phyloP scores from a whole-genome alignment of 2,329 filamentous ascomycete species.

The Paramyrothecium sp. region DNA sequence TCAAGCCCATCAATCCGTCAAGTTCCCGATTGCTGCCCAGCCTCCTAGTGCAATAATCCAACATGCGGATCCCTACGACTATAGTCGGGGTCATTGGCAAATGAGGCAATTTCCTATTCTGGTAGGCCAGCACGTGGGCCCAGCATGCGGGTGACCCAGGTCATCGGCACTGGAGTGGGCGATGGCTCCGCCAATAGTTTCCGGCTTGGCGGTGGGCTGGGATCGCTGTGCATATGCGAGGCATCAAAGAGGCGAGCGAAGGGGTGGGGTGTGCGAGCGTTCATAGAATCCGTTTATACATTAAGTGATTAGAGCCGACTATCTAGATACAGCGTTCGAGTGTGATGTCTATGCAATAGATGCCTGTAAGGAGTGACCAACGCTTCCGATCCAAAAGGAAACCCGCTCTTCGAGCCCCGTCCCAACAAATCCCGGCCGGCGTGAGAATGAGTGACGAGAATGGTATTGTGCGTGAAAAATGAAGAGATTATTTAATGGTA shows the following conservation, averaged over 20 bases:
- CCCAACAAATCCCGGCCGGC: neutral
- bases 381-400: neutral
- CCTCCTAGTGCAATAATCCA: neutral
- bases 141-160: neutral
- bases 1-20: no score
- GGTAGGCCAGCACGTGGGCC: neutral
- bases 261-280: neutral
- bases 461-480: neutral
- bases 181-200: neutral
- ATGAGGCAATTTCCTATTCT: neutral
- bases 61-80: neutral
- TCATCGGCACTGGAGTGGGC: neutral
- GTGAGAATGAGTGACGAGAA: neutral
- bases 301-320: neutral
- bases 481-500: neutral
- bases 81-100: neutral
- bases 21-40: no score
- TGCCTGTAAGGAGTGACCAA: neutral
- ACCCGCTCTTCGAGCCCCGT: neutral
- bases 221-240: neutral
- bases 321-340: neutral
- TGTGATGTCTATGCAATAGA: neutral
- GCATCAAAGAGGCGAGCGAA: neutral
- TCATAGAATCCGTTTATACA: neutral
- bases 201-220: neutral